phyloP scores from a whole-genome alignment of 2,329 filamentous ascomycete genomes.

The Hypocrella siamensis region DNA sequence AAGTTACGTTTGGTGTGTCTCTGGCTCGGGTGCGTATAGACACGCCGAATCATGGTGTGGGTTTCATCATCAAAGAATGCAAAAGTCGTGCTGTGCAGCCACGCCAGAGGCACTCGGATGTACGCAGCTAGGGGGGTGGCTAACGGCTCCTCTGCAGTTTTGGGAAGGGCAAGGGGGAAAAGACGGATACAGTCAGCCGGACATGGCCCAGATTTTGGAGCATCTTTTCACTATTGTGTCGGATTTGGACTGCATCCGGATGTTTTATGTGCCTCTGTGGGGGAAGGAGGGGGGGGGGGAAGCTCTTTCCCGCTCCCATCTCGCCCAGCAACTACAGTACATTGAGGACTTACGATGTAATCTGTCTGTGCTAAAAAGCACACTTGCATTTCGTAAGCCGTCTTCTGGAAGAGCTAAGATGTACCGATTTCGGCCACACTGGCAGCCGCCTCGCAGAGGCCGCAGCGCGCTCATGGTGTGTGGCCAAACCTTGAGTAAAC shows the following conservation, averaged over 20 bases:
- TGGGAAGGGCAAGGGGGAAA: background rate
- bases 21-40: conserved; percentile 45
- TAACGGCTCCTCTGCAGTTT: conserved; percentile 40
- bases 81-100: conserved; percentile 63
- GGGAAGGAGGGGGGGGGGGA: no score
- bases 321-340: no score
- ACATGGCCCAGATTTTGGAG: background rate
- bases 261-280: no score
- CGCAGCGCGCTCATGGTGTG: conserved; percentile 28
- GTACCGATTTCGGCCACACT: conserved; percentile 77
- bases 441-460: conserved; percentile 60
- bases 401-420: conserved; percentile 51
- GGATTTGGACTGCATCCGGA: no score
- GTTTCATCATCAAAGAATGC: conserved; percentile 70
- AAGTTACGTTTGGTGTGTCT: conserved; percentile 57
- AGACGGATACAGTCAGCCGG: background rate
- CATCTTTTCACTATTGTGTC: background rate
- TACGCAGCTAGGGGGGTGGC: conserved; percentile 64
- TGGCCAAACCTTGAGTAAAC: background rate
- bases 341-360: conserved; percentile 61
- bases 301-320: background rate
- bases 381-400: conserved; percentile 40
- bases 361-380: conserved; percentile 59
- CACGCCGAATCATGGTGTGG: conserved; percentile 46
- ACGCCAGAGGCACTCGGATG: conserved; percentile 65